These are phyloP conservation scores for Shiraia sp. DNA, from an alignment of 2,329 filamentous ascomycete genomes.

Conservation along the genomic window DNA sequence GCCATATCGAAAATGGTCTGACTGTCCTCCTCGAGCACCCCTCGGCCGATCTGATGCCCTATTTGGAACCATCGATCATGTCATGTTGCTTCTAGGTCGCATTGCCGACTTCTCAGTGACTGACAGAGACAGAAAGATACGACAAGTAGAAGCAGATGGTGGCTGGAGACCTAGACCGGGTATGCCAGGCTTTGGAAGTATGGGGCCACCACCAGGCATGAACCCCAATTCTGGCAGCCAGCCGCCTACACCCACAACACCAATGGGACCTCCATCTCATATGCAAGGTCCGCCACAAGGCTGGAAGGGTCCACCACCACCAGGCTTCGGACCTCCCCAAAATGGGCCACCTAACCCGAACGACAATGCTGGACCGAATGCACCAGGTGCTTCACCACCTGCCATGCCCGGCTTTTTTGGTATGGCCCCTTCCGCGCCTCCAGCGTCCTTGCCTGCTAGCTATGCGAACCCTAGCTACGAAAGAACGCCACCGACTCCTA, in stretches of 20 bases:
- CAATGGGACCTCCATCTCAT: constrained; percentile 30
- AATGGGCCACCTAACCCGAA: not conserved
- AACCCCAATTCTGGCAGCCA: constrained; percentile 12
- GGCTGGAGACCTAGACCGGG: constrained; percentile 57
- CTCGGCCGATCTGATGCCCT: constrained; percentile 77
- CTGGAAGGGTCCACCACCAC: constrained; percentile 19
- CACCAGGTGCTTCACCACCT: constrained; percentile 22
- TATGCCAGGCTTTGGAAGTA: constrained; percentile 46
- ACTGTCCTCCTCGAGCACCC: constrained; percentile 82
- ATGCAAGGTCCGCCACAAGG: constrained; percentile 32
- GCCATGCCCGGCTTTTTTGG: constrained; percentile 56
- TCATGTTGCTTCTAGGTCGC: constrained; percentile 79
- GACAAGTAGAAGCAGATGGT: constrained; percentile 63
- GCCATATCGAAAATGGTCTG: constrained; percentile 79
- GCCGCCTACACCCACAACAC: constrained; percentile 21
- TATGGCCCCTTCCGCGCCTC: constrained; percentile 50
- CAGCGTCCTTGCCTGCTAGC: constrained; percentile 48
- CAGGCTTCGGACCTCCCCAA: constrained; percentile 7
- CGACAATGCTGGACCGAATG: not conserved
- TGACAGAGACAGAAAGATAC: constrained; percentile 78
- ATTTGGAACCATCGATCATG: constrained; percentile 86
- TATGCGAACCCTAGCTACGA: constrained; percentile 40
- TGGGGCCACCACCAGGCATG: constrained; percentile 40
- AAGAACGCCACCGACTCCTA: constrained; percentile 18
- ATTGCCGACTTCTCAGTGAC: constrained; percentile 76